Conservation (phyloP, 345 rosid species). For the Sonneratia caseolaris region DNA sequence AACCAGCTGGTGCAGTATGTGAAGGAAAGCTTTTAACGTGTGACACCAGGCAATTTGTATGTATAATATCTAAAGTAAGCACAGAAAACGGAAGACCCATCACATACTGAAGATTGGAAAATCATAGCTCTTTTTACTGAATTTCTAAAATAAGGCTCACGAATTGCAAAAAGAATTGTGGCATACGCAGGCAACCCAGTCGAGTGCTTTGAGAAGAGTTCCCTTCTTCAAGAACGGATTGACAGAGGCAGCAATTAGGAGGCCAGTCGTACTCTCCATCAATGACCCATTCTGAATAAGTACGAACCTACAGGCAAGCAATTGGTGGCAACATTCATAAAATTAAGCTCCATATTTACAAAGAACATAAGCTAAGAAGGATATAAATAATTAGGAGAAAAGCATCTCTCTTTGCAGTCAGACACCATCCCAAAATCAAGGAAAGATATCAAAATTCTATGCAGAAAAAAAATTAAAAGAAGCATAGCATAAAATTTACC, state of each 20-base stretch:
- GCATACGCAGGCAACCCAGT: slow-evolving; percentile 97
- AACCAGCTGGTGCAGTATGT: slow-evolving; percentile 98
- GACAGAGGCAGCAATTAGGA: slow-evolving; percentile 80
- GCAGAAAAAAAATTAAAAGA: slow-evolving; percentile 2
- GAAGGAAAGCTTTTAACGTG: slow-evolving; percentile 82
- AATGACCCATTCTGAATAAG: slow-evolving; percentile 99
- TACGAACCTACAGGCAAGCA: slow-evolving; percentile 45
- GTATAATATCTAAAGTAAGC: slow-evolving; percentile 58
- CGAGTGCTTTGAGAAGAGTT: slow-evolving; percentile 63
- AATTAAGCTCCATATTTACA: neutral
- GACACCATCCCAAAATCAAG: neutral
- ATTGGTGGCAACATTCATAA: neutral
- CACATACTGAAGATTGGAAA: slow-evolving; percentile 5
- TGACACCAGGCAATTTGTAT: slow-evolving; percentile 79
- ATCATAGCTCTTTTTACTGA: neutral
- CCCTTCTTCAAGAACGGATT: slow-evolving; percentile 59
- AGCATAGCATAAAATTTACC: slow-evolving; percentile 29
- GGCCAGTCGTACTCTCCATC: slow-evolving; percentile 99
- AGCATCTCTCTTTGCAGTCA: neutral
- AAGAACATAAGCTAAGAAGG: neutral
- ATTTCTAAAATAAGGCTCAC: neutral
- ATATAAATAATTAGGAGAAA: slow-evolving; percentile 1
- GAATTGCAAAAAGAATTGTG: neutral
- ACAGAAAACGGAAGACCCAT: slow-evolving; percentile 13
- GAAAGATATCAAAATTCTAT: neutral